These are phyloP conservation scores for Blyttiomyces sp. DNA, from an alignment of 371 early-diverging fungal species.

Conservation along the genomic window DNA sequence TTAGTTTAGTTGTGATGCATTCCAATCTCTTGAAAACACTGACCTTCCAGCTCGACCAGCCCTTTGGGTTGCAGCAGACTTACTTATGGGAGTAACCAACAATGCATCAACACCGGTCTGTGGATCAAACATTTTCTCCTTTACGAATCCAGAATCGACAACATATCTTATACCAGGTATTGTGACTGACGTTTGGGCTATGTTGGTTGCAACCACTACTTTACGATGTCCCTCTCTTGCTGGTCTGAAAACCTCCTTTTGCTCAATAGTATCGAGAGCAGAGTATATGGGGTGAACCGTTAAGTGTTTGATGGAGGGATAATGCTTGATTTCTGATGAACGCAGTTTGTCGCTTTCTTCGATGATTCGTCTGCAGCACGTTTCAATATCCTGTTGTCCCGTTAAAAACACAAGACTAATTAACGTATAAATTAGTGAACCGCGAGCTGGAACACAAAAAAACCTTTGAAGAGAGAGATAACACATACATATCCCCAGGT, in stretches of 20 bases:
- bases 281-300: conserved; percentile 46
- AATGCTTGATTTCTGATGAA: conserved; percentile 20
- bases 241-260: conserved; percentile 42
- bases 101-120: conserved; percentile 73
- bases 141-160: conserved; percentile 90
- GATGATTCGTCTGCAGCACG: conserved; percentile 54
- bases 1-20: too few species aligned
- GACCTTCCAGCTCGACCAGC: conserved; percentile 60
- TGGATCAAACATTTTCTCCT: conserved; percentile 80
- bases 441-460: too few species aligned
- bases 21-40: not conserved
- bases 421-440: not conserved
- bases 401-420: conserved; percentile 82
- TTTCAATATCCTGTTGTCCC: conserved; percentile 87
- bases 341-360: conserved; percentile 26
- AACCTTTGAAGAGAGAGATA: not conserved
- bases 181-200: conserved; percentile 76
- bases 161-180: conserved; percentile 88
- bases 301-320: conserved; percentile 30
- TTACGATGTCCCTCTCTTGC: conserved; percentile 44
- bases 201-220: conserved; percentile 67
- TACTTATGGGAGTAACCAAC: conserved; percentile 72
- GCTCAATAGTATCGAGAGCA: conserved; percentile 43
- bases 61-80: conserved; percentile 65
- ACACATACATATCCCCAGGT: conserved; percentile 64